These are phyloP conservation scores for Toxicodendron radicans DNA, from an alignment of 345 rosid species.

Conservation along the genomic window DNA sequence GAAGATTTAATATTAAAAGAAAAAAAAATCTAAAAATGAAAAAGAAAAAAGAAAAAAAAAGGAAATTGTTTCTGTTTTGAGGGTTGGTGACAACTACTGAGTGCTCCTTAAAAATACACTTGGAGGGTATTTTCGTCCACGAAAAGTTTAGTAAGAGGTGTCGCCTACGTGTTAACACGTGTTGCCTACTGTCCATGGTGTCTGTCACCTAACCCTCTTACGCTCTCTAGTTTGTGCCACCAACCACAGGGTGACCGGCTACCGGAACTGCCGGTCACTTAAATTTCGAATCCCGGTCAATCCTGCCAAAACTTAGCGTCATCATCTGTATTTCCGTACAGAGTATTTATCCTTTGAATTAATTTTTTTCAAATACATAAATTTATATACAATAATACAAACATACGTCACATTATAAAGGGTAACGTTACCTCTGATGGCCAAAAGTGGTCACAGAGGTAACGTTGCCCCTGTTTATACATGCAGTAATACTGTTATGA, in stretches of 20 bases:
- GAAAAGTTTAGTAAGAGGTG: neutral
- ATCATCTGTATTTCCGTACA: too few relatives aligned
- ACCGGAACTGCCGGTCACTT: neutral
- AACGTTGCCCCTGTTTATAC: too few relatives aligned
- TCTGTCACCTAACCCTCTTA: neutral
- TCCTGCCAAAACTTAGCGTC: too few relatives aligned
- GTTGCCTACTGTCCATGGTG: neutral
- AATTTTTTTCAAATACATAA: too few relatives aligned
- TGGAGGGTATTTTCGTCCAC: constrained; percentile 35
- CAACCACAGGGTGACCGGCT: neutral
- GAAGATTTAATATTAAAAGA: neutral
- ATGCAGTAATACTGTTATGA: too few relatives aligned
- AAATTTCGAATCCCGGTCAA: too few relatives aligned
- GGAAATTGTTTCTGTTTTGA: neutral
- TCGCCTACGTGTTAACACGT: constrained; percentile 42
- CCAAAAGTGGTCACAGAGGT: too few relatives aligned
- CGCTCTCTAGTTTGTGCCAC: neutral
- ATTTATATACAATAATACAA: too few relatives aligned
- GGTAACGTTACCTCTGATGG: too few relatives aligned
- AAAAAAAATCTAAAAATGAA: too few relatives aligned
- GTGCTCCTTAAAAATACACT: neutral
- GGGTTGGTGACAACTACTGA: constrained; percentile 13
- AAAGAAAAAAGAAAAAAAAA: neutral
- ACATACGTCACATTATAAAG: too few relatives aligned
- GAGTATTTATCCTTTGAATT: too few relatives aligned